Evolutionary conservation across 495 filamentous ascomycete species (phyloP).

Genomic region (Terfezia claveryi): DNA sequence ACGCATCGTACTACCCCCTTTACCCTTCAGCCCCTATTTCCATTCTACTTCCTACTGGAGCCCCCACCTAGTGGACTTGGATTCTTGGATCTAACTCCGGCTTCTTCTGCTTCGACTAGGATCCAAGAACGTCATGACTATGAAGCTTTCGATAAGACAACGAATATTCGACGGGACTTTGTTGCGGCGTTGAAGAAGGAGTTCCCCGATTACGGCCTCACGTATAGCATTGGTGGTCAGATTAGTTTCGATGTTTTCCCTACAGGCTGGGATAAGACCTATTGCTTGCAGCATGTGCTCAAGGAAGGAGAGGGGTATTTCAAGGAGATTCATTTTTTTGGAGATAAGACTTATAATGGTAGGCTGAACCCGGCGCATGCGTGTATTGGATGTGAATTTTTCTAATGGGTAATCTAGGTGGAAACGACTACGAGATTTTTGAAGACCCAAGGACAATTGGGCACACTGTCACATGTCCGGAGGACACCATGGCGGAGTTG

Average conservation of each 20-base stretch:
- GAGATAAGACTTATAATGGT: slow-evolving; percentile 66
- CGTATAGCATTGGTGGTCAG: slow-evolving; percentile 83
- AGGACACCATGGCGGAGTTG: slow-evolving; percentile 55
- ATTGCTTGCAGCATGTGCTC: slow-evolving; percentile 72
- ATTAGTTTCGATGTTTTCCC: slow-evolving; percentile 98
- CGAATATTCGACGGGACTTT: slow-evolving; percentile 49
- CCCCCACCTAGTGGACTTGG: not conserved
- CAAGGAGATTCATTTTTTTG: slow-evolving; percentile 88
- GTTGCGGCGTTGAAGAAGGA: slow-evolving; percentile 53
- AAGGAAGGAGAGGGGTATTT: slow-evolving; percentile 48
- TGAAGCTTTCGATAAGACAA: slow-evolving; percentile 50
- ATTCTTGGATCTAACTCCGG: not conserved
- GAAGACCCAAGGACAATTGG: slow-evolving; percentile 57
- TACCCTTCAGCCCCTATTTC: not conserved
- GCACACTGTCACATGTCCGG: slow-evolving; percentile 56
- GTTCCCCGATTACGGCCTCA: slow-evolving; percentile 66
- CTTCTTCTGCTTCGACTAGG: slow-evolving; percentile 17
- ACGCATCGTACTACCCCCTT: slow-evolving; percentile 29
- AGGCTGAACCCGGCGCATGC: not conserved
- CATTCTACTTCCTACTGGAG: not conserved
- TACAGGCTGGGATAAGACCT: slow-evolving; percentile 96
- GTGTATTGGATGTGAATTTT: not conserved
- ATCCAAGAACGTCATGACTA: slow-evolving; percentile 59
- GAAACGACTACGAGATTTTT: slow-evolving; percentile 93
- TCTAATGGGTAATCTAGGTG: slow-evolving; percentile 24